Evolutionary conservation across 2,329 filamentous ascomycete genomes (phyloP).

Genomic region (Balansia obtecta): DNA sequence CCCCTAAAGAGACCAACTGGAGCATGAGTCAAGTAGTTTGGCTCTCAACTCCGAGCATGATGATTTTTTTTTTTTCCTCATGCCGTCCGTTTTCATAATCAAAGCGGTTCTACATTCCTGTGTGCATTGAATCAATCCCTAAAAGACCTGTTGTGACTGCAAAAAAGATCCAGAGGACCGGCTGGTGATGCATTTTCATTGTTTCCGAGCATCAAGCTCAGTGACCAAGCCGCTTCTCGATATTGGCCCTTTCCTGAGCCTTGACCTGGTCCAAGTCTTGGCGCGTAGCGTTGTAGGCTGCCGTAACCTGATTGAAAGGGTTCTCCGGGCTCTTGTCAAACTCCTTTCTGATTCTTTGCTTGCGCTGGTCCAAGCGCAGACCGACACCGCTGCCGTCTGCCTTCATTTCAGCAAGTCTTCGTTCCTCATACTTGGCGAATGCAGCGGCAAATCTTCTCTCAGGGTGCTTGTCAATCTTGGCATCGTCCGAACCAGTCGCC

Average conservation of each 20-base stretch:
- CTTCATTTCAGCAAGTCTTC: conserved; percentile 74
- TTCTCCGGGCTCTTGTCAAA: conserved; percentile 94
- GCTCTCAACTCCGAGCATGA: not conserved
- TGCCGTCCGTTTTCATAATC: no score
- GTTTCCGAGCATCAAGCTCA: conserved; percentile 7
- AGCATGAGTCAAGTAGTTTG: not conserved
- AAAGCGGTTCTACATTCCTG: not conserved
- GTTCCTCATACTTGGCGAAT: conserved; percentile 69
- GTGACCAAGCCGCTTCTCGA: conserved; percentile 54
- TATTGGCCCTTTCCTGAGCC: conserved; percentile 56
- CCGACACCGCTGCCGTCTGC: conserved; percentile 60
- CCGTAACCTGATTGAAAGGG: conserved; percentile 79
- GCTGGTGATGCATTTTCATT: not conserved
- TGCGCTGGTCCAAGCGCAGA: conserved; percentile 69
- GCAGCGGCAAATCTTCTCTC: conserved; percentile 82
- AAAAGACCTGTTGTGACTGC: not conserved
- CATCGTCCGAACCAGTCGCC: conserved; percentile 36
- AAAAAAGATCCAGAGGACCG: not conserved
- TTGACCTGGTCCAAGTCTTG: conserved; percentile 61
- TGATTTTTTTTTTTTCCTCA: no score
- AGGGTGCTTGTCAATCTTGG: conserved; percentile 78
- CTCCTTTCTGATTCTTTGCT: conserved; percentile 76
- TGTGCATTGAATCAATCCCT: not conserved
- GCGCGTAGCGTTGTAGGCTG: conserved; percentile 62
- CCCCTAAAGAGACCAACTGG: not conserved